Base-by-base conservation (phyloP, 164 flowering plant species). In the Tinospora cordifolia region DNA sequence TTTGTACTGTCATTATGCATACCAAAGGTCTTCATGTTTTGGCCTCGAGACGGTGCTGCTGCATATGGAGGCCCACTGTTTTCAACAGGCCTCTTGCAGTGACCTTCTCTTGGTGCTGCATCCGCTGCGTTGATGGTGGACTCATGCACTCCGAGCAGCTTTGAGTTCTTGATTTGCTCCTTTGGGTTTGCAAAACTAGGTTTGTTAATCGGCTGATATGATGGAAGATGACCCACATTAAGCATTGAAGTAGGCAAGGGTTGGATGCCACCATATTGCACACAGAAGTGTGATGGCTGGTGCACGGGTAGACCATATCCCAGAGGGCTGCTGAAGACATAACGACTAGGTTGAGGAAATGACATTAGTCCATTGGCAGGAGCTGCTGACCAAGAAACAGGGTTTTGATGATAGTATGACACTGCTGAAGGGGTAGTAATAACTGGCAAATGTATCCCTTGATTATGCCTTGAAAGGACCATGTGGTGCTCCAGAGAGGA, bases 321-420 rank as follows among this genome's bases (percentile, higher is more conserved):
- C 62, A 84, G 75, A 70, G 89, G 85, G 54, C 83, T 77, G 21
- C 88, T 54, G 68, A 85, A 86, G 24, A 88, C 40, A 69, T 85
- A 91, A 66, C 74, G 84, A 74, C 75, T 84, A 22, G 85, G 84
- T 74, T 81, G 90, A 69, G 89, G 78, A 73, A 83, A 91, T 3
- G 90, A 69, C 79, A 86, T 69, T 62, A 90, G 73, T 62, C 93
- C 94, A 81, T 81, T 88, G 13, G 87, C 73, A 46, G 86, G 84
- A 79, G 85, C 77, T 41, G 86, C 78, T 38, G 90, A 76, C 97
- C 97, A 93, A 25, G 92, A 70, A 73, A 86, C 82, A 44, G 92
- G 79, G 75, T 65, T 85, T 72, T 88, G 98, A 74, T 85, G 95
- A 80, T 85, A 90, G 75, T 89, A 94, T 21, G 84, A 84, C 83